Percentiles rank a stretch among this genome's conserved stretches.
These are phyloP conservation scores for Phascolomyces articulosus DNA, from an alignment of 371 early-diverging fungal genomes.

Conservation along the genomic window DNA sequence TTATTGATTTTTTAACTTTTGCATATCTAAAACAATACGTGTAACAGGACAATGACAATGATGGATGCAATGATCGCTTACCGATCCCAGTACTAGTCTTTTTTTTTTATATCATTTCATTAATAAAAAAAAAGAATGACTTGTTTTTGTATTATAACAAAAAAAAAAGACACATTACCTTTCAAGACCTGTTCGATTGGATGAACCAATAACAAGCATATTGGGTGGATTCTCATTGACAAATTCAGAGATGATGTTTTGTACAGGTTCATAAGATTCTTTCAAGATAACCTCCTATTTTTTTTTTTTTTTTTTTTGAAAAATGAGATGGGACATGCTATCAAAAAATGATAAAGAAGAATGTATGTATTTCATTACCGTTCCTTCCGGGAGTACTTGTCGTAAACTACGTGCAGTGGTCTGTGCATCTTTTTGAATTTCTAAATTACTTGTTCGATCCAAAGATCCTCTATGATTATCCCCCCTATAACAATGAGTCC, in stretches of 20 bases:
- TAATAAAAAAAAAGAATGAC: neutral
- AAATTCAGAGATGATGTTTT: constrained; percentile 22
- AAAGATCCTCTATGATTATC: constrained; percentile 30
- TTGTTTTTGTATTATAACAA: neutral
- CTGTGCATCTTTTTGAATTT: constrained; percentile 29
- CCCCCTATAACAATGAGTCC: neutral
- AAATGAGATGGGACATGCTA: neutral
- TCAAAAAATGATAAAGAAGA: neutral
- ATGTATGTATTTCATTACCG: neutral
- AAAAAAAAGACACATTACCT: constrained; percentile 20
- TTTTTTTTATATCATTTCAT: neutral
- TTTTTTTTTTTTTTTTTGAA: neutral
- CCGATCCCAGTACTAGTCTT: constrained; percentile 34
- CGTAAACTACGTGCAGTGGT: constrained; percentile 3
- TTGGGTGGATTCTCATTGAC: constrained; percentile 30
- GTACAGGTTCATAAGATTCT: constrained; percentile 14
- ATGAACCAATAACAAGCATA: constrained; percentile 33
- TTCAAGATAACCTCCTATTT: constrained; percentile 6
- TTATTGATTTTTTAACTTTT: neutral
- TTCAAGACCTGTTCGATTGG: constrained; percentile 33
- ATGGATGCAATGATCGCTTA: constrained; percentile 38
- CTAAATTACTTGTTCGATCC: constrained; percentile 35
- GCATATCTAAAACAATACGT: neutral
- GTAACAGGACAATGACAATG: constrained; percentile 38
- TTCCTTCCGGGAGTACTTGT: neutral